phyloP scores from a whole-genome alignment of 192 early-diverging fungal species.

The Powellomyces hirtus region DNA sequence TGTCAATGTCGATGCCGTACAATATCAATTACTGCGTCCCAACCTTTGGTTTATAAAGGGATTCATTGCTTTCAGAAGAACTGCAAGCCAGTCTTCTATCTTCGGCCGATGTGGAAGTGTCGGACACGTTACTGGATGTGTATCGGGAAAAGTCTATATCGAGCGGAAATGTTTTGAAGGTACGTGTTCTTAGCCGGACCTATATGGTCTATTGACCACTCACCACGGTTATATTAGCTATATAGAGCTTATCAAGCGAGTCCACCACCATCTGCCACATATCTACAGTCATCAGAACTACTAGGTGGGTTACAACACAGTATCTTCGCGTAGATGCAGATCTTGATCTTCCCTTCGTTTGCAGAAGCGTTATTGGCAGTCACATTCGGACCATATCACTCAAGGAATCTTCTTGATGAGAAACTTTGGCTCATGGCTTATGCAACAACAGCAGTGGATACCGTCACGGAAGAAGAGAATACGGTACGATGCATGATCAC shows the following conservation, averaged over 20 bases:
- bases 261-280: background rate
- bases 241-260: background rate
- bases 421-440: background rate
- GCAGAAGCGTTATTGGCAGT: background rate
- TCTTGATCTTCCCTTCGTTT: no score
- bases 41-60: no score
- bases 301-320: no score
- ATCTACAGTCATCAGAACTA: background rate
- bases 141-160: background rate
- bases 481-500: background rate
- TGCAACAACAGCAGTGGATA: background rate
- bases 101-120: background rate
- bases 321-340: no score
- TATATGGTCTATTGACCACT: background rate
- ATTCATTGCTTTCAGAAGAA: background rate
- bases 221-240: background rate
- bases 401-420: background rate
- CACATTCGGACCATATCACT: background rate
- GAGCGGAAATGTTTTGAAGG: background rate
- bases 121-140: background rate
- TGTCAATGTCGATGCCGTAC: no score
- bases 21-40: no score
- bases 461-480: background rate
- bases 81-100: background rate
- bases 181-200: no score